Base-by-base conservation (phyloP, 164 flowering plant genomes). In the Nymphaea colorata region DNA sequence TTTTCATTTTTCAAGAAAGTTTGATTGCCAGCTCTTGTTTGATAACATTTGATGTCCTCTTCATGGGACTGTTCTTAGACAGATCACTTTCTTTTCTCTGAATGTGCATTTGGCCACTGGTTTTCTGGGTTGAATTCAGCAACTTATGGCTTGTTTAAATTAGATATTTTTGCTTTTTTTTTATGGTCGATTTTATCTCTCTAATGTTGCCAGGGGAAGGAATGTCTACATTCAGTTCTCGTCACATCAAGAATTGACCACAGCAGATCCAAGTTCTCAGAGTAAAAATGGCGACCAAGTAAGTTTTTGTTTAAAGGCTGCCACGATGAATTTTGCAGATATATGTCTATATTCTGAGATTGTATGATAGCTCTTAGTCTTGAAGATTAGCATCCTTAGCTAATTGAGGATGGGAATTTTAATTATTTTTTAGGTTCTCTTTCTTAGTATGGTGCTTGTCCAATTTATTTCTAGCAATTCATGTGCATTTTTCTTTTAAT, bases 141-240 rank as follows among this genome's bases (percentile, higher is more conserved):
- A 45, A 45, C 0, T 10, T 45, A 10, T 45, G 5, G 53, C 53
- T 0, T 45, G 53, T 47, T 7, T 47, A 47, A 12, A 25, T 25
- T 25, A 25, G 0, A 0, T 25, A 12, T 4, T 47, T 47, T 47
- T 47, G 12, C 55, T 47, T 47, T 6, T 2, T 47, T 25, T 47
- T 47, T 6, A 47, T 47, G 55, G 11, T 61, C 64, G 69, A 3
- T 59, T 57, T 66, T 72, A 43, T 66, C 57, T n/a, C 43, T 62
- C 44, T 64, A 43, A 51, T 59, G 14, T 70, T 65, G 12, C 2
- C 67, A 90, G 99, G 83, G 99, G 99, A 64, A 85, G 99, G 77
- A 94, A 91, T 81, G 96, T 94, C 8, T 94, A 91, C 80, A 78
- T 91, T 71, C 99, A 94, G 69, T 94, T 91, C 75, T 94, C 99